Conservation (phyloP, 2,329 filamentous ascomycete species). For the Laburnicola sp. region DNA sequence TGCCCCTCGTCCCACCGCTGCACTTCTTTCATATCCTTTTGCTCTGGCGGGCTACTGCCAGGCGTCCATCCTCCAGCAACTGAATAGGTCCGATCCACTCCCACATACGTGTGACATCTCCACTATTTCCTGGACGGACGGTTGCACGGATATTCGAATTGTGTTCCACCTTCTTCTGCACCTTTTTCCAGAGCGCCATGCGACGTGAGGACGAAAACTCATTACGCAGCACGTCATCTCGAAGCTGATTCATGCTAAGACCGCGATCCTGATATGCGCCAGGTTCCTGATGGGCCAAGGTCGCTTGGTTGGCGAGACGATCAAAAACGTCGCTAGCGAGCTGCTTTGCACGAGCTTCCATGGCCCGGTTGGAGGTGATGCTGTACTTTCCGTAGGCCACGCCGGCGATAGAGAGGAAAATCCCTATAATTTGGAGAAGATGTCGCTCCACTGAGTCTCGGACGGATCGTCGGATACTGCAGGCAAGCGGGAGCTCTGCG, state of each 20-base stretch:
- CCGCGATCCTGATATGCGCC: slow-evolving; percentile 71
- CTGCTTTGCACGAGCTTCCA: slow-evolving; percentile 73
- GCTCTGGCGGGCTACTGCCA: slow-evolving; percentile 35
- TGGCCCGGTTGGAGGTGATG: slow-evolving; percentile 65
- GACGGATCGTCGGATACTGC: slow-evolving; percentile 76
- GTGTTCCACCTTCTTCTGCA: slow-evolving; percentile 82
- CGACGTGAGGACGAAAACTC: slow-evolving; percentile 77
- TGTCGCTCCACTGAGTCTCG: slow-evolving; percentile 80
- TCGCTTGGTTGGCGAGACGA: slow-evolving; percentile 79
- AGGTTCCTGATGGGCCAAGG: slow-evolving; percentile 68
- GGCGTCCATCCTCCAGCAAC: slow-evolving; percentile 49
- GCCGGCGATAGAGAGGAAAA: slow-evolving; percentile 56
- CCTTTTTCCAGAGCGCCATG: slow-evolving; percentile 80
- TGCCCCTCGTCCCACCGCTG: slow-evolving; percentile 53
- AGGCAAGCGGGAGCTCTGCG: slow-evolving; percentile 85
- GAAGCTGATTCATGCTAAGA: slow-evolving; percentile 83
- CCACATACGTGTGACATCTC: slow-evolving; percentile 65
- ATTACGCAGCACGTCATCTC: slow-evolving; percentile 85
- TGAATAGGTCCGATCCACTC: slow-evolving; percentile 67
- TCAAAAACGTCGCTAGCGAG: slow-evolving; percentile 85
- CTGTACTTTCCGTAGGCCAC: slow-evolving; percentile 65
- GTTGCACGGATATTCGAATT: slow-evolving; percentile 89
- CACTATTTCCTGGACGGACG: slow-evolving; percentile 63
- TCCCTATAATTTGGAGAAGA: slow-evolving; percentile 74
- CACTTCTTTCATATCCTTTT: slow-evolving; percentile 36